Evolutionary conservation across 331 rosid species (phyloP).

Genomic region (Malus hybrid): DNA sequence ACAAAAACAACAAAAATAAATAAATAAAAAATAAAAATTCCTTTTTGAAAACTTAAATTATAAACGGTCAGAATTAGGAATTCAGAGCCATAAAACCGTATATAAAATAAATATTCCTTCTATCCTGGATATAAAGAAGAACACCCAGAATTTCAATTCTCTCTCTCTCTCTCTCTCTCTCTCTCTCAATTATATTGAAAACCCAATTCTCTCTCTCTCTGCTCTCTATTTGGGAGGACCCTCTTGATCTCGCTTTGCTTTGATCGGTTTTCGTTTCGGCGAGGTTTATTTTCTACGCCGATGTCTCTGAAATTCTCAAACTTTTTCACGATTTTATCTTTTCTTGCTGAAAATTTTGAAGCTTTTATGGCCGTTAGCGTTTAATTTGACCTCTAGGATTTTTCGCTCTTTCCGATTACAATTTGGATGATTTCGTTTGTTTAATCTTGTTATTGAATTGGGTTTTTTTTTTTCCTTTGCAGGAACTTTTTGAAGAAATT

Average conservation of each 20-base stretch:
- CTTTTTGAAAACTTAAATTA: neutral
- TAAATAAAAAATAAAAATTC: neutral
- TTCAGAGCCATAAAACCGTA: neutral
- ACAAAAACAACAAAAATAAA: too few species aligned
- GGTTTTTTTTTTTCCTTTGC: constrained; percentile 1
- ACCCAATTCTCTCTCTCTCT: constrained; percentile 8
- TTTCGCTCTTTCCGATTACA: constrained; percentile 3
- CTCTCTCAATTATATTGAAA: constrained; percentile 2
- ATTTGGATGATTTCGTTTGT: constrained; percentile 4
- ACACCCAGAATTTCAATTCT: constrained; percentile 5
- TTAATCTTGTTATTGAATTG: constrained; percentile 11
- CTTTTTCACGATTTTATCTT: neutral
- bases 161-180: neutral
- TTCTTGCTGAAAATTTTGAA: constrained; percentile 4
- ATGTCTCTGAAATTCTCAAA: constrained; percentile 9
- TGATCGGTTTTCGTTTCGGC: constrained; percentile 24
- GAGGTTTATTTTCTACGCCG: constrained; percentile 4
- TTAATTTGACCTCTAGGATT: constrained; percentile 16
- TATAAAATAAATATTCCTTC: constrained; percentile 12
- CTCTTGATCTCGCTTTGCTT: constrained; percentile 22
- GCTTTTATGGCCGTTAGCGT: constrained; percentile 5
- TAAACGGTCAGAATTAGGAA: constrained; percentile 11
- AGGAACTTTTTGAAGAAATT: neutral
- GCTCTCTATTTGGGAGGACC: neutral
- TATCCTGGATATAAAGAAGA: neutral